Conservation (phyloP, 108 stramenopile species). For the Conticribra guillardii region DNA sequence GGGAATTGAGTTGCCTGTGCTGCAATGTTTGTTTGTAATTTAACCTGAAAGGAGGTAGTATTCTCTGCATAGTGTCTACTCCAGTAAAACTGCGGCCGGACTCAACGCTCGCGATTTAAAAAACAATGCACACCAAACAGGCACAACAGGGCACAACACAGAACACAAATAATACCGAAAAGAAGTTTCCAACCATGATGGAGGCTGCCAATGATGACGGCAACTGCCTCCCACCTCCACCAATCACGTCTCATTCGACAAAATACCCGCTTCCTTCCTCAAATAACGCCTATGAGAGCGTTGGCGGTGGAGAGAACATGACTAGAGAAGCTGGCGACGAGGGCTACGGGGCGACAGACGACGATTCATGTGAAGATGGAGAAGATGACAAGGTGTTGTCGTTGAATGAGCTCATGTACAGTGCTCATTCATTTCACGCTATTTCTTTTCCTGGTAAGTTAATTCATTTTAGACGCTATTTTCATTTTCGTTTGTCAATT, state of each 20-base stretch:
- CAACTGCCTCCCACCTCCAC: conserved; percentile 35
- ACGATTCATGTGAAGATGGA: background rate
- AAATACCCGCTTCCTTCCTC: conserved; percentile 4
- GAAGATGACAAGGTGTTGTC: conserved; percentile 39
- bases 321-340: conserved; percentile 1
- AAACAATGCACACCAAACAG: too few species aligned
- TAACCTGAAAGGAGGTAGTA: too few species aligned
- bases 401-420: conserved; percentile 77
- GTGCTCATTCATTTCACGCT: conserved; percentile 69
- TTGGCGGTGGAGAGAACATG: background rate
- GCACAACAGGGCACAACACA: too few species aligned
- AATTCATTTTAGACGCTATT: background rate
- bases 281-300: background rate
- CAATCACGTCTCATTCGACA: conserved; percentile 12
- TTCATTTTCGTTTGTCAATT: too few species aligned
- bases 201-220: conserved; percentile 34
- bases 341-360: conserved; percentile 14
- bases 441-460: conserved; percentile 42
- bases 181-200: conserved; percentile 15
- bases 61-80: too few species aligned
- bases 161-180: too few species aligned
- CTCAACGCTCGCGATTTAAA: too few species aligned
- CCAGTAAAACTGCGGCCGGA: too few species aligned
- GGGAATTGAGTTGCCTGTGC: too few species aligned
- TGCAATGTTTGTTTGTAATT: too few species aligned